Base-by-base conservation (phyloP, 2,329 filamentous ascomycete genomes). In the Pseudocercospora fijiensis region DNA sequence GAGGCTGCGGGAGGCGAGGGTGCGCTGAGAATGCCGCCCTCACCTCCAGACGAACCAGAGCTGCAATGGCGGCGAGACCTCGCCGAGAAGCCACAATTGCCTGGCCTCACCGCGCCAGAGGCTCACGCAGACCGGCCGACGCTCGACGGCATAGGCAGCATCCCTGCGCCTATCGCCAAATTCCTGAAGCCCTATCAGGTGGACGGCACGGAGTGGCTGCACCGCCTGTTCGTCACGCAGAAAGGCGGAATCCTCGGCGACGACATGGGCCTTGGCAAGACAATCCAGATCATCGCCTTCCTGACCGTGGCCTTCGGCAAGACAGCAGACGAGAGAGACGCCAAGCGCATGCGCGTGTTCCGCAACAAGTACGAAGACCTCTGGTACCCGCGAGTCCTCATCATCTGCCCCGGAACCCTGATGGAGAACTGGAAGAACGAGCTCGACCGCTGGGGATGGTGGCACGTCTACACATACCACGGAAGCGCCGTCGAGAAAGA, bases 191-290 rank as follows among this genome's bases (percentile, higher is more conserved):
- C 93, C 67, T 99, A 99, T 72, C 95, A 99, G 76, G 83, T 98
- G 1, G 85, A 90, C 27, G 95, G 95, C 4, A 91, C 90, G 13
- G 84, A 85, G 30, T 98, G 97, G 72, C 82, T 99, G 7, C 93
- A 98, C 74, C 86, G 91, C 64, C 84, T 91, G 22, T 98, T 98
- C 74, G 89, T 97, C 3, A 94, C 91, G 69, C 95, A 99, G 73
- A 89, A 89, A 70, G 95, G 95, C 0, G 92, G 90, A 1, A 90
- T 99, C 22, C 83, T 99, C 0, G 93, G 94, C 2, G 95, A 99
- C 74, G 95, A 99, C 73, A 99, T 99, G 95, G 95, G 95, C 20
- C 78, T 99, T 30, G 95, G 95, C 0, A 99, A 99, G 78, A 99
- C 95, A 0, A 91, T 99, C 2, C 95, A 99, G 76, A 91, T 99